Percentiles rank a stretch among this genome's conserved stretches.
These are phyloP conservation scores for Kodamaea neixiangensis DNA, from an alignment of 805 yeast genomes.

Conservation along the genomic window DNA sequence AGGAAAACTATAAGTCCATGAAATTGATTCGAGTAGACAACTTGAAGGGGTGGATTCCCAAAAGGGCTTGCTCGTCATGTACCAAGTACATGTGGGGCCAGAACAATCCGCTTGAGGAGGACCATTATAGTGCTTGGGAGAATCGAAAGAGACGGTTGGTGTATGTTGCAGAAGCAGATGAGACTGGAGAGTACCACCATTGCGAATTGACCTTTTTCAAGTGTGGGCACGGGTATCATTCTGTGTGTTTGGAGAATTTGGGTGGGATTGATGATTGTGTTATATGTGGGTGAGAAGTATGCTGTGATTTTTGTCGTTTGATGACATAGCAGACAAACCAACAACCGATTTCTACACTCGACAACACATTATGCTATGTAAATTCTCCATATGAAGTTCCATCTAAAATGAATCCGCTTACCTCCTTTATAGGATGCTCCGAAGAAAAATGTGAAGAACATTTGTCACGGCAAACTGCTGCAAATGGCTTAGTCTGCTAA, in stretches of 20 bases:
- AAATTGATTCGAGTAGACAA: slow-evolving; percentile 42
- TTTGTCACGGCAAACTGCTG: too few species aligned
- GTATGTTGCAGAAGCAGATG: slow-evolving; percentile 4
- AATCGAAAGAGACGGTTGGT: slow-evolving; percentile 25
- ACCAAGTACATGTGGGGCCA: slow-evolving; percentile 74
- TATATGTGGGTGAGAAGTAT: slow-evolving; percentile 14
- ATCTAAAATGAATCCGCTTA: too few species aligned
- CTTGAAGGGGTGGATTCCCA: slow-evolving; percentile 61
- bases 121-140: slow-evolving; percentile 61
- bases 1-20: slow-evolving; percentile 53
- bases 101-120: slow-evolving; percentile 43
- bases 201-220: slow-evolving; percentile 54
- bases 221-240: slow-evolving; percentile 69
- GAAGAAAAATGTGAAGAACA: too few species aligned
- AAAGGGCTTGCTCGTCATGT: slow-evolving; percentile 70
- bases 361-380: too few species aligned
- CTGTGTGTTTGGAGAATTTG: slow-evolving; percentile 53
- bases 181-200: slow-evolving; percentile 15
- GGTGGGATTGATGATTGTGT: slow-evolving; percentile 26
- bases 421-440: too few species aligned
- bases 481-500: too few species aligned
- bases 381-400: too few species aligned
- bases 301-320: too few species aligned
- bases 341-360: too few species aligned
- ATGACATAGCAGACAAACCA: too few species aligned